Base-by-base conservation (phyloP, 2,329 filamentous ascomycete species). In the Pseudocercospora macadamiae region DNA sequence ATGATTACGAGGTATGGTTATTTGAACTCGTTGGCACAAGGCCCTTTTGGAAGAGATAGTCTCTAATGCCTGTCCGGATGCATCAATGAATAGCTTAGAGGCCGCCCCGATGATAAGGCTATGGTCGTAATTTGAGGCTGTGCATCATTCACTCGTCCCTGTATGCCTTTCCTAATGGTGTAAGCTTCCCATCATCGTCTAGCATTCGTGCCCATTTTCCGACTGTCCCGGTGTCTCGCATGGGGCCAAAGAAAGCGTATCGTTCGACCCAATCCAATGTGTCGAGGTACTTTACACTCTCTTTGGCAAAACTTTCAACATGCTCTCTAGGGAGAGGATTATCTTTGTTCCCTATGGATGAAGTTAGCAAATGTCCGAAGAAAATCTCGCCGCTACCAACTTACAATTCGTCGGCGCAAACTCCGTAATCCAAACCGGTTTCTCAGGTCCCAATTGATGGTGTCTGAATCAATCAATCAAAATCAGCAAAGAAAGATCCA, bases 1-100 rank as follows among this genome's bases (percentile, higher is more conserved):
- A 69, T 69, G 68, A 63, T 76, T 59, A 75, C 74, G 34, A 65
- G 74, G 57, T 74, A 74, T 68, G 74, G 74, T 1, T 76, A 75
- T 61, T 57, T 76, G 44, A 74, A 69, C 39, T 72, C 71, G 12
- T 55, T 76, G 7, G 73, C 72, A 14, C 73, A 74, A 62, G 74
- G 73, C 2, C 62, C 68, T 45, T 74, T 75, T 57, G 63, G 64
- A 44, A 66, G 53, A 56, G 62, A 65, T 16, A 45, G 45, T 16
- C 23, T 32, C 14, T 51, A 39, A 32, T 26, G 44, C 36, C 36
- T 39, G 36, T 39, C 19, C 36, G 36, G 42, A 14, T 45, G 42
- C 25, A 16, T 26, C 16, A 4, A 26, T 47, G 44, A 25, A 47
- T 47, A 47, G 44, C 19, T 26, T 19, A 30, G 26, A 32, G 47